Evolutionary conservation across 225 moss, liverwort and hornwort genomes (phyloP).

Genomic region (Neckera pumila): DNA sequence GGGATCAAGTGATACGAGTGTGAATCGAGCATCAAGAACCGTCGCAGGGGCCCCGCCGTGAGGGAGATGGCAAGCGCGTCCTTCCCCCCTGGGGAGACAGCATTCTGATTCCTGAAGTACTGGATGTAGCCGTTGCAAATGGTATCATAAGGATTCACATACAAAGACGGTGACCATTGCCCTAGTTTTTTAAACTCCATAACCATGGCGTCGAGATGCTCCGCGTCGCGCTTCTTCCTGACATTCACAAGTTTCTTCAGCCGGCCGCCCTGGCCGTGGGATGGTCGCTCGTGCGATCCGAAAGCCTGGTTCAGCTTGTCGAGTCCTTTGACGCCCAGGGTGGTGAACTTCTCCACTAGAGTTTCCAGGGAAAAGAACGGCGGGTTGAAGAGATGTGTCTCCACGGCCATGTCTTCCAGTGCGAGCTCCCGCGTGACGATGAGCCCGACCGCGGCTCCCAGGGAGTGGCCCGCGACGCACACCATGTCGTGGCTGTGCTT

Average conservation of each 20-base stretch:
- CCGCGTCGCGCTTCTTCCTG: background rate
- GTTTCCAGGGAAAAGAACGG: slow-evolving; percentile 19
- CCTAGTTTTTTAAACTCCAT: background rate
- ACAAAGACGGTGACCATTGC: slow-evolving; percentile 2
- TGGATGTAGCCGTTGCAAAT: slow-evolving; percentile 17
- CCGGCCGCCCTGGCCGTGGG: background rate
- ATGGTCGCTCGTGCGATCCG: background rate
- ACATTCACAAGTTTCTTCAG: background rate
- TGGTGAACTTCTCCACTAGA: background rate
- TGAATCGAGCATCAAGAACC: background rate
- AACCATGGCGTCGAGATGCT: background rate
- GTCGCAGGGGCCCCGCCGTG: background rate
- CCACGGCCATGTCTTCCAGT: slow-evolving; percentile 8
- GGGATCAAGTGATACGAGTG: slow-evolving; percentile 19
- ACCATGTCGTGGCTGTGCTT: slow-evolving; percentile 12
- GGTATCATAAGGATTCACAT: background rate
- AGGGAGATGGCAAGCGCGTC: background rate
- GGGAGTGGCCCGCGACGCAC: slow-evolving; percentile 18
- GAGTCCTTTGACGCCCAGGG: background rate
- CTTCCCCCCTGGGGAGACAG: background rate
- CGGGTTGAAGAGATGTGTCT: slow-evolving; percentile 28
- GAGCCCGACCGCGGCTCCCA: slow-evolving; percentile 16
- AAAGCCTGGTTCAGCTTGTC: background rate
- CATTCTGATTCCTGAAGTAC: slow-evolving; percentile 1
- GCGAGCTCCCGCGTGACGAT: slow-evolving; percentile 23